Base-by-base conservation (phyloP, 345 rosid species). In the Pseudoturritis turrita region DNA sequence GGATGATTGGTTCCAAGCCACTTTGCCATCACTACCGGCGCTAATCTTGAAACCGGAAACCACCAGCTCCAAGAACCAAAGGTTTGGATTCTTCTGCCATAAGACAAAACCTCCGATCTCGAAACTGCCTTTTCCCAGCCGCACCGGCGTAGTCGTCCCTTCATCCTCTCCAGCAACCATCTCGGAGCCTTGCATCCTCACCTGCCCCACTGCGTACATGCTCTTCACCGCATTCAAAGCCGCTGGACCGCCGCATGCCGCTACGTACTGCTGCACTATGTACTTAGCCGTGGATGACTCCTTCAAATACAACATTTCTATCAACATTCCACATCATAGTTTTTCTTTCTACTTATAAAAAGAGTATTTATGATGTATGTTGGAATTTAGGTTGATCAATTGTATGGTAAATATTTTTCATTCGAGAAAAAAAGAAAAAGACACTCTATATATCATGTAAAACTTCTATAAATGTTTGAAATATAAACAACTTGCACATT, bases 131-230 rank as follows among this genome's bases (percentile, higher is more conserved):
- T 67, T 80, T 7, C 75, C 75, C 0, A 70, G 46, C 13, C 79
- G 17, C 11, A 58, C 77, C 10, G 76, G 67, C 10, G 85, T 37
- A 1, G 61, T 77, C 37, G 85, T 77, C 41, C 79, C 85, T 39
- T 81, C 87, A 2, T 82, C 86, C 12, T 83, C 85, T 9, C 87
- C 93, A 35, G 77, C 78, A 5, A 73, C 84, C 95, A 86, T 88
- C 68, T 88, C 96, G 0, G 96, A 86, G 0, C 89, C 96, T 6
- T 70, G 76, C 97, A 94, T 87, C 77, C 82, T 87, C 76, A 94
- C 97, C 45, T 94, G 89, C 49, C 97, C 98, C 25, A 94, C 87
- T 2, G 96, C 97, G 36, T 81, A 89, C 97, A 91, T 91, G 80
- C 89, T 94, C 15, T 56, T 78, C 73, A 88, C 71, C 2, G 83